These are phyloP conservation scores for Aspergillus fumigatiaffinis DNA, from an alignment of 2,329 filamentous ascomycete genomes.

Conservation along the genomic window DNA sequence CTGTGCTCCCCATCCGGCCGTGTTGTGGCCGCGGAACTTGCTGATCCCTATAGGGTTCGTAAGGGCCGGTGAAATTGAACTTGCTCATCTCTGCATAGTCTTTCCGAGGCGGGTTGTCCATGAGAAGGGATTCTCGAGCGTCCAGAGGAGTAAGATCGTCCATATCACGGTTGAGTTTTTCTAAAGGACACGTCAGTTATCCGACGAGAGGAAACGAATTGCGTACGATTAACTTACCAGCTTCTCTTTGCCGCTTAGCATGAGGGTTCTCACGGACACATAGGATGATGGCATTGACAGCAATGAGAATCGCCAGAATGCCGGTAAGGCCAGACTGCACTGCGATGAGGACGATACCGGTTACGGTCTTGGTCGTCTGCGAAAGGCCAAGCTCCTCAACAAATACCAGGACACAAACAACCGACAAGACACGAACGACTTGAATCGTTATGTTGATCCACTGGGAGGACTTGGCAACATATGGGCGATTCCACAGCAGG, in stretches of 20 bases:
- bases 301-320: slow-evolving; percentile 78
- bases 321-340: slow-evolving; percentile 82
- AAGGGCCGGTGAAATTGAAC: slow-evolving; percentile 39
- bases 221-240: slow-evolving; percentile 59
- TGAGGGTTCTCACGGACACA: slow-evolving; percentile 88
- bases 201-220: slow-evolving; percentile 10
- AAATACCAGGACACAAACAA: slow-evolving; percentile 85
- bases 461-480: slow-evolving; percentile 79
- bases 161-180: slow-evolving; percentile 70
- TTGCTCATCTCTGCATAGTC: slow-evolving; percentile 37
- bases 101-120: slow-evolving; percentile 52
- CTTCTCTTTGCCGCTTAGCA: slow-evolving; percentile 79
- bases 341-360: slow-evolving; percentile 88
- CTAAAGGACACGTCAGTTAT: slow-evolving; percentile 42
- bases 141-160: slow-evolving; percentile 84
- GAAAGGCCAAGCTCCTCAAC: slow-evolving; percentile 87
- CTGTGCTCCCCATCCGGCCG: slow-evolving; percentile 29
- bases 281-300: slow-evolving; percentile 79
- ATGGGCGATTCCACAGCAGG: slow-evolving; percentile 81
- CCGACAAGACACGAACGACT: slow-evolving; percentile 80
- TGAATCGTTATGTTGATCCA: slow-evolving; percentile 93
- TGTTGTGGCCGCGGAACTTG: slow-evolving; percentile 20
- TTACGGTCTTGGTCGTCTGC: slow-evolving; percentile 90
- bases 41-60: slow-evolving; percentile 38
- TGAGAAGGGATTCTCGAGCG: slow-evolving; percentile 65